A percentile compares a stretch with the other conserved stretches of the same genome.
Evolutionary conservation across 345 rosid genomes (phyloP).

Genomic region (Cardamine resedifolia): DNA sequence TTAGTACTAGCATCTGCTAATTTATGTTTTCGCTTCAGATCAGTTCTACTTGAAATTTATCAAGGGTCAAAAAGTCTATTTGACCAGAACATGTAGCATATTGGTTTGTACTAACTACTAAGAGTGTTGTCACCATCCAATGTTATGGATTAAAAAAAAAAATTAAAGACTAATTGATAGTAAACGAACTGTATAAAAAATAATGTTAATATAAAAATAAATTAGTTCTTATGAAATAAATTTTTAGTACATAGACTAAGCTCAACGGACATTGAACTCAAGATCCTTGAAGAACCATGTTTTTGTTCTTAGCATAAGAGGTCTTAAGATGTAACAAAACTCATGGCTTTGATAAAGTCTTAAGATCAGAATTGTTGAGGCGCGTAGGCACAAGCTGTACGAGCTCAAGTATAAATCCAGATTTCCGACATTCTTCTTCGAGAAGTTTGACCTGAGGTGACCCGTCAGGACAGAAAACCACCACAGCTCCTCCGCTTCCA

Average conservation of each 20-base stretch:
- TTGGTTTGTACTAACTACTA: background rate
- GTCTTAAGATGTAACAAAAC: background rate
- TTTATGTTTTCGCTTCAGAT: background rate
- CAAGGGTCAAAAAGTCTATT: background rate
- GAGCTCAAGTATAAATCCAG: conserved; percentile 60
- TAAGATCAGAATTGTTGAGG: conserved; percentile 45
- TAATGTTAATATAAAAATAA: background rate
- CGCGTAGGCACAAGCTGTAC: conserved; percentile 51
- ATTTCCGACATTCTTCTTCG: conserved; percentile 63
- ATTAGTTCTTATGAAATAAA: background rate
- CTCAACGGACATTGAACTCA: background rate
- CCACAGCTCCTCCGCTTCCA: conserved; percentile 90
- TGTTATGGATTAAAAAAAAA: background rate
- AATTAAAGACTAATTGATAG: background rate
- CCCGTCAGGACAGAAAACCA: conserved; percentile 72
- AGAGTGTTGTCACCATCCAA: background rate
- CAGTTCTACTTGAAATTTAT: background rate
- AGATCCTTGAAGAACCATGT: background rate
- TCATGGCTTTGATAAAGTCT: conserved; percentile 38
- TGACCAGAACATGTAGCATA: background rate
- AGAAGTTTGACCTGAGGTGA: conserved; percentile 59
- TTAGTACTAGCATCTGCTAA: background rate
- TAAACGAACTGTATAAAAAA: background rate
- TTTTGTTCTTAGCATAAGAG: background rate
- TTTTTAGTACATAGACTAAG: background rate